Conservation (phyloP, 106 monocot genomes). For the Acanthochlamys bracteata region DNA sequence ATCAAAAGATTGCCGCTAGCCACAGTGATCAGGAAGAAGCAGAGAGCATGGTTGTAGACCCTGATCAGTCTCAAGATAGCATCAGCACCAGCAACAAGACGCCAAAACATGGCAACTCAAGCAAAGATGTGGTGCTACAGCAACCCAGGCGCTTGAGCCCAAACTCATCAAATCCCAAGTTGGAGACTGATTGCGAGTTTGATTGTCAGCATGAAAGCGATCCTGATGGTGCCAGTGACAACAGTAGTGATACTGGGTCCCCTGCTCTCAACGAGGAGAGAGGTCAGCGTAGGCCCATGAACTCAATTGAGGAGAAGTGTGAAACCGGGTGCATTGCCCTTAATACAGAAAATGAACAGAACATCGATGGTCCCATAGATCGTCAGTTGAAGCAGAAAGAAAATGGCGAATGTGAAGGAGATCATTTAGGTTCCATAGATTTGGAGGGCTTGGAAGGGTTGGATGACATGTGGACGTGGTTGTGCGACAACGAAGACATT, state of each 20-base stretch:
- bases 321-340: too few relatives aligned
- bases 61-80: neutral
- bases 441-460: constrained; percentile 13
- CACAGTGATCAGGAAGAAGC: too few relatives aligned
- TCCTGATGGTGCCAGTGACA: neutral
- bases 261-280: constrained; percentile 1
- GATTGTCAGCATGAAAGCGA: constrained; percentile 1
- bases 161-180: too few relatives aligned
- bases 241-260: neutral
- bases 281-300: constrained; percentile 1
- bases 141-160: too few relatives aligned
- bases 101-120: neutral
- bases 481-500: neutral
- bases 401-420: neutral
- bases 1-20: neutral
- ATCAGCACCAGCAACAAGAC: neutral
- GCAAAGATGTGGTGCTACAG: too few relatives aligned
- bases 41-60: neutral
- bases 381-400: neutral
- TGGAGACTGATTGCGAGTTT: too few relatives aligned
- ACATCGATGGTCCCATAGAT: too few relatives aligned
- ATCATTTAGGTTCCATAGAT: neutral
- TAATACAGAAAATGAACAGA: too few relatives aligned
- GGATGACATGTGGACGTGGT: constrained; percentile 14
- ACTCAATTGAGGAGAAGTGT: neutral